Evolutionary conservation across 1,139 yeast genomes (phyloP).

Genomic region (Meyerozyma sp.): DNA sequence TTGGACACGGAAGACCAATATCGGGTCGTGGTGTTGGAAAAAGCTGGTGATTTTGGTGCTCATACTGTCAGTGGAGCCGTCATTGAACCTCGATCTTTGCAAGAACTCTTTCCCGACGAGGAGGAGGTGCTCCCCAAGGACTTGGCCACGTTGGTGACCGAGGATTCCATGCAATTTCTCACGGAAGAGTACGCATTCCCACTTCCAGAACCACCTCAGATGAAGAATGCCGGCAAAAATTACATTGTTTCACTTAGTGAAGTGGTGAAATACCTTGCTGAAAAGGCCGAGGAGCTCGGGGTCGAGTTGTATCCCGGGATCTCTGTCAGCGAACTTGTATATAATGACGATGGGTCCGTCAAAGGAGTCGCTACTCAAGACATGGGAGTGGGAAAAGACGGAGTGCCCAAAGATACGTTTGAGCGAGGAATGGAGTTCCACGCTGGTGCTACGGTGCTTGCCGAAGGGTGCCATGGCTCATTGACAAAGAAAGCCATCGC

Average conservation of each 20-base stretch:
- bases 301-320: slow-evolving; percentile 93
- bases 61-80: slow-evolving; percentile 95
- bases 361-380: slow-evolving; percentile 93
- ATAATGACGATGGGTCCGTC: slow-evolving; percentile 52
- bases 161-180: slow-evolving; percentile 65
- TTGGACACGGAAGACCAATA: slow-evolving; percentile 71
- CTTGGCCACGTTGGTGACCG: slow-evolving; percentile 65
- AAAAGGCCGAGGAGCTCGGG: slow-evolving; percentile 87
- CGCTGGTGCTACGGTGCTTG: slow-evolving; percentile 79
- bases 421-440: slow-evolving; percentile 97
- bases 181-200: slow-evolving; percentile 55
- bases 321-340: slow-evolving; percentile 78
- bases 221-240: slow-evolving; percentile 75
- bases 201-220: slow-evolving; percentile 90
- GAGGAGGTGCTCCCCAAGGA: slow-evolving; percentile 75
- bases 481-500: slow-evolving; percentile 70
- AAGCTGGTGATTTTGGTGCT: slow-evolving; percentile 87
- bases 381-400: slow-evolving; percentile 73
- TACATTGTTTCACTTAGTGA: slow-evolving; percentile 80
- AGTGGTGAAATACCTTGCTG: slow-evolving; percentile 78
- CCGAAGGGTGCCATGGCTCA: slow-evolving; percentile 98
- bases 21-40: slow-evolving; percentile 84
- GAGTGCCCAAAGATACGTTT: slow-evolving; percentile 71
- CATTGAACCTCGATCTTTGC: slow-evolving; percentile 79
- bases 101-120: slow-evolving; percentile 79